A percentile compares a stretch with the other conserved stretches of the same genome.
Evolutionary conservation across 1,139 yeast species (phyloP).

Genomic region (Magnusiomyces tetraspermus): DNA sequence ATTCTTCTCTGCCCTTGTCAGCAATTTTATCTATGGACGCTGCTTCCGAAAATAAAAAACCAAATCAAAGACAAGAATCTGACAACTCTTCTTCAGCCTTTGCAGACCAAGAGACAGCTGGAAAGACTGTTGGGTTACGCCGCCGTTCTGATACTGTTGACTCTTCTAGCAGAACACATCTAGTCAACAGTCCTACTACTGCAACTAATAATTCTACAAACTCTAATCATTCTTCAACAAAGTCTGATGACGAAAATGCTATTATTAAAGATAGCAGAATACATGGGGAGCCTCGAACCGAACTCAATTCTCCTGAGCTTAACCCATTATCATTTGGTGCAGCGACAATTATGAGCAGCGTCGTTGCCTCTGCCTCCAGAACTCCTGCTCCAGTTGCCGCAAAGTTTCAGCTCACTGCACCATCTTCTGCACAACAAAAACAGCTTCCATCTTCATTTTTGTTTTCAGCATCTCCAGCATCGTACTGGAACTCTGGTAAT

Average conservation of each 20-base stretch:
- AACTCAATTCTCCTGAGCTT: background rate
- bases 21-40: background rate
- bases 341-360: background rate
- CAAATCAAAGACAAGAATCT: background rate
- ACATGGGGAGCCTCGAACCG: background rate
- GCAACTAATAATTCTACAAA: background rate
- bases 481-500: constrained; percentile 30
- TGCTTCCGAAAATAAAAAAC: background rate
- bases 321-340: background rate
- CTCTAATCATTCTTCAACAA: background rate
- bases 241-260: background rate
- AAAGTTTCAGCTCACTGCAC: constrained; percentile 32
- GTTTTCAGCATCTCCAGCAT: constrained; percentile 36
- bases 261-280: background rate
- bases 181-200: too few relatives aligned
- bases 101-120: too few relatives aligned
- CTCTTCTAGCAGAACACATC: too few relatives aligned
- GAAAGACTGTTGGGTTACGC: too few relatives aligned
- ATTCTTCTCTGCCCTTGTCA: background rate
- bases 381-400: constrained; percentile 24
- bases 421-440: constrained; percentile 35
- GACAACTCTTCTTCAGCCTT: background rate
- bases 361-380: constrained; percentile 11
- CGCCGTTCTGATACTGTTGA: too few relatives aligned
- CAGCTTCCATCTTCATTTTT: constrained; percentile 35